Conservation (phyloP, 345 rosid species). For the Bruguiera sexangula region DNA sequence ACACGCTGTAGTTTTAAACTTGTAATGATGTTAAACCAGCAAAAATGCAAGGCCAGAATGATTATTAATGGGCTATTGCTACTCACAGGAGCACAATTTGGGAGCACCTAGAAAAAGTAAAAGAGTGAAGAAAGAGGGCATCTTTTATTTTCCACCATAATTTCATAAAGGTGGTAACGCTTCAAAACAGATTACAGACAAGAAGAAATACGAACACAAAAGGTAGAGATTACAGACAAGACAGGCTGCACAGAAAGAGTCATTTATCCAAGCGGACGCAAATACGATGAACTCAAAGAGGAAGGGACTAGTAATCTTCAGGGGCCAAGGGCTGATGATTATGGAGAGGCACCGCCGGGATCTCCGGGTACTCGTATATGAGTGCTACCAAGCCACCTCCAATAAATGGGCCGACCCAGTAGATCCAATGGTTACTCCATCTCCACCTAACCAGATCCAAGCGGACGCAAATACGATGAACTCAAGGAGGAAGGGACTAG, state of each 20-base stretch:
- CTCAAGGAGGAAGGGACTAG: conserved; percentile 16
- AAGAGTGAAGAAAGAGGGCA: too few relatives aligned
- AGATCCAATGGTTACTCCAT: conserved; percentile 53
- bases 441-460: conserved; percentile 41
- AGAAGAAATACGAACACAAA: too few relatives aligned
- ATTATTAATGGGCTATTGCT: too few relatives aligned
- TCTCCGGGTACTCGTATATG: conserved; percentile 53
- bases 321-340: conserved; percentile 76
- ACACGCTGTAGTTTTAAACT: too few relatives aligned
- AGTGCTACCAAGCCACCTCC: conserved; percentile 47
- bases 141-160: neutral
- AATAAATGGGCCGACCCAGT: conserved; percentile 47
- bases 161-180: neutral
- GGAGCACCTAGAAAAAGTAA: too few relatives aligned
- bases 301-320: conserved; percentile 55
- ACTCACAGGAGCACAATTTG: too few relatives aligned
- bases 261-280: neutral
- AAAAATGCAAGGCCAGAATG: too few relatives aligned
- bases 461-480: neutral
- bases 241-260: too few relatives aligned
- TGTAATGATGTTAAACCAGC: too few relatives aligned
- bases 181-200: too few relatives aligned
- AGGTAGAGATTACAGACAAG: too few relatives aligned
- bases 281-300: neutral
- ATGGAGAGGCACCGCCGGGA: conserved; percentile 42